A percentile compares a stretch with the other conserved stretches of the same genome.
Conservation (phyloP, 108 stramenopile species). For the Hondaea fermentalgiana region DNA sequence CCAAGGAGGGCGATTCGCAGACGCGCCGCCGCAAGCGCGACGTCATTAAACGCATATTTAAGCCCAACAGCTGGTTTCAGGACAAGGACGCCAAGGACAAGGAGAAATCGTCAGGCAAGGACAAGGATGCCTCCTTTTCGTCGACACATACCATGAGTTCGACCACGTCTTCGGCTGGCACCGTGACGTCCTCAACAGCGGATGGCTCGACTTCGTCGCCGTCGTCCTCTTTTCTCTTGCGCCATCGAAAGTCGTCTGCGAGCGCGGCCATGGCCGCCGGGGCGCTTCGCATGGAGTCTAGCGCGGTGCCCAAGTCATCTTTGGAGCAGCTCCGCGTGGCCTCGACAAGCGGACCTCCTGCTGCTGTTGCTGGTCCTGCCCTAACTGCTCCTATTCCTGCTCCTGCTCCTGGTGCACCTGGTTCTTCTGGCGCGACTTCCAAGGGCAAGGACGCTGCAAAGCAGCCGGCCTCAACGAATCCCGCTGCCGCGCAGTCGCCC, state of each 20-base stretch:
- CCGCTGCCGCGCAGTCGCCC: not conserved
- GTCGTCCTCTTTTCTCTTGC: too few relatives aligned
- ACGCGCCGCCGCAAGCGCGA: not conserved
- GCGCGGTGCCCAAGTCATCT: too few relatives aligned
- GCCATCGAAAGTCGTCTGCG: not conserved
- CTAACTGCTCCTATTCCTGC: too few relatives aligned
- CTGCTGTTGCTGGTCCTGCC: too few relatives aligned
- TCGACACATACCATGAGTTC: too few relatives aligned
- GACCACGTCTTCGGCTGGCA: too few relatives aligned
- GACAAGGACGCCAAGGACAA: not conserved
- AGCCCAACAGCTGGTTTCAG: not conserved
- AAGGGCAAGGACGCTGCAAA: not conserved
- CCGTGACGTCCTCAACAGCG: too few relatives aligned
- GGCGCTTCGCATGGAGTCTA: not conserved
- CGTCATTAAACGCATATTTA: not conserved
- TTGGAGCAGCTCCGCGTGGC: too few relatives aligned
- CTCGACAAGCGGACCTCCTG: too few relatives aligned
- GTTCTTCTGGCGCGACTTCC: too few relatives aligned
- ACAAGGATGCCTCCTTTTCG: not conserved
- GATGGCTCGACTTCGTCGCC: too few relatives aligned
- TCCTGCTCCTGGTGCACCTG: too few relatives aligned
- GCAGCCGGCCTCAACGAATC: not conserved
- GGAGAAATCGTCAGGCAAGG: not conserved
- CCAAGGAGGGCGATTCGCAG: not conserved
- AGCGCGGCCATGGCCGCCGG: not conserved